Conservation (phyloP, 2,329 filamentous ascomycete genomes). For the Claviceps monticola region DNA sequence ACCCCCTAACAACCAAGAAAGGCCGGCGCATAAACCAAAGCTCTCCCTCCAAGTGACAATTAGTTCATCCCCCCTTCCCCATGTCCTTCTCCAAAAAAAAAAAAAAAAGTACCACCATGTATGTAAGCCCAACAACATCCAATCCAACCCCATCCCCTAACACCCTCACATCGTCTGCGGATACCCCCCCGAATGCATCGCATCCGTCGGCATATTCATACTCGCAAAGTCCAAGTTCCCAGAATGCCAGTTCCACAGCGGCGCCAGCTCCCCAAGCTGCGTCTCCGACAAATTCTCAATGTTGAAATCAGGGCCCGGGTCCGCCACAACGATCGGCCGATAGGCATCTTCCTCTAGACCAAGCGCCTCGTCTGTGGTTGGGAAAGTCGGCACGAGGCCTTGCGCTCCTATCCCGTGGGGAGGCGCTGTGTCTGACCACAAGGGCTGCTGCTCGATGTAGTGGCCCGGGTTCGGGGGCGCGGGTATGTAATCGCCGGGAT, state of each 20-base stretch:
- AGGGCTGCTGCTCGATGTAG: neutral
- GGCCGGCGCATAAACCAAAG: too few relatives aligned
- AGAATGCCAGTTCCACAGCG: conserved; percentile 13
- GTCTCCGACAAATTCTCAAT: conserved; percentile 11
- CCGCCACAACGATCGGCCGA: neutral
- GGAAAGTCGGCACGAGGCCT: conserved; percentile 1
- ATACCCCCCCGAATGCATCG: neutral
- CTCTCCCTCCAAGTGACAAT: too few relatives aligned
- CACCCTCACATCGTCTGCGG: neutral
- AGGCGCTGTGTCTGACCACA: conserved; percentile 1
- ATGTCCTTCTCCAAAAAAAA: too few relatives aligned
- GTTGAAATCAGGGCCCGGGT: conserved; percentile 7
- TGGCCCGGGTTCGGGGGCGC: neutral
- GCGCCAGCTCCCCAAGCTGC: conserved; percentile 12
- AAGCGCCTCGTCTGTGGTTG: neutral
- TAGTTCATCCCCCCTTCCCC: too few relatives aligned
- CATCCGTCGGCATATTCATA: neutral
- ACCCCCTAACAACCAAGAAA: too few relatives aligned
- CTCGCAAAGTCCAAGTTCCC: conserved; percentile 9
- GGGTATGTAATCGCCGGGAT: neutral
- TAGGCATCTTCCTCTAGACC: neutral
- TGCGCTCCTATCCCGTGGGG: neutral
- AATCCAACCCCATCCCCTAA: too few relatives aligned
- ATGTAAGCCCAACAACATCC: too few relatives aligned
- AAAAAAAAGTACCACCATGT: too few relatives aligned